Evolutionary conservation across 768 basidiomycete genomes (phyloP), one percentile per base, ranked within the genome.

Genomic region (Boletus tylopilopsis): DNA sequence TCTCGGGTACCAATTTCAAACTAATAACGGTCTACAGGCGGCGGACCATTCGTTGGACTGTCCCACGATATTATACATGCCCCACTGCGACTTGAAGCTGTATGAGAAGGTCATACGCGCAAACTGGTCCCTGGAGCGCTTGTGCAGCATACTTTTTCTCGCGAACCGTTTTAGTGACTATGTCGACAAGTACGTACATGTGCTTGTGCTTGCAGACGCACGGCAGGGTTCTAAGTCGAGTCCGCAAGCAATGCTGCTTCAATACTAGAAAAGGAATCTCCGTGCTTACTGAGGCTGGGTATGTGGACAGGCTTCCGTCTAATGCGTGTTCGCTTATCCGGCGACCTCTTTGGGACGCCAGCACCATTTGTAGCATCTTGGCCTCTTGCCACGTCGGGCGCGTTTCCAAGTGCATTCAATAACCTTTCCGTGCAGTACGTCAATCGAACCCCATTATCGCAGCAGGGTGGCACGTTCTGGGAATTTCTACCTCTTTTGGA

Each of bases 51-150:
- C 50, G 15, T 30, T 71, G 40, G 53, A 56, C 23, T 43, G 55
- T 47, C 80, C 82, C 54, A 87, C 85, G 40, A 71, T 90, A 47
- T 71, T 83, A 46, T 88, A 80, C 69, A 87, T 89, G 85, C 87
- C 86, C 19, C 87, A 90, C 65, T 89, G 88, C 63, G 85, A 87
- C 60, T 61, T 85, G 65, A 75, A 75, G 52, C 73, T 90, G 23
- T 87, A 89, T 64, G 85, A 90, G 61, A 73, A 69, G 55, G 60
- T 88, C 38, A 66, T 90, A 47, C 73, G 75, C 49, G 74, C 75
- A 12, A 88, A 87, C 62, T 85, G 84, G 82, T 67, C 71, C 39
- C 60, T 50, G 24, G 71, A 71, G 24, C 67, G 68, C 19, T 65
- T 87, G 44, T 60, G 70, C 49, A 71, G 69, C 50, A 59, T 83